phyloP scores from a whole-genome alignment of 768 basidiomycete species.

The Calocybe cyanea region DNA sequence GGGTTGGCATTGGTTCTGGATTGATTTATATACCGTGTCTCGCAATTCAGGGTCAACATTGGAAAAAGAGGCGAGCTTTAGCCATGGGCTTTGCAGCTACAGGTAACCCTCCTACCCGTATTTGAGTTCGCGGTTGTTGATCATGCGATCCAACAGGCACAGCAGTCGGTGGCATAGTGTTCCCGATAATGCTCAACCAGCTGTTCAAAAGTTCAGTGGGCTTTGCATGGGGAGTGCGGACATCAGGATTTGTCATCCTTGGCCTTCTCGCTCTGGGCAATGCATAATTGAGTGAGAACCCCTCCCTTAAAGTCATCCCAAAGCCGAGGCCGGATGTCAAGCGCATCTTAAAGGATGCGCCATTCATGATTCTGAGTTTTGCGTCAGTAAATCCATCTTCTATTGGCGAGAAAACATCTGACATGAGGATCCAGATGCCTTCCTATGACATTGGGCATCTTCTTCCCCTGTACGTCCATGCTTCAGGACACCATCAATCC shows the following conservation, averaged over 20 bases:
- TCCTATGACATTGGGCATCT: no score
- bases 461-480: neutral
- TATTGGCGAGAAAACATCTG: no score
- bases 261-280: slow-evolving; percentile 24
- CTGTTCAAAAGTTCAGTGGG: slow-evolving; percentile 24
- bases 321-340: neutral
- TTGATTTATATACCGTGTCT: slow-evolving; percentile 42
- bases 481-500: neutral
- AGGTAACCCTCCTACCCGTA: no score
- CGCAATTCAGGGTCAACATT: slow-evolving; percentile 43
- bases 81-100: slow-evolving; percentile 46
- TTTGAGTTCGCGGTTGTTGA: no score
- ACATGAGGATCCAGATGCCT: no score
- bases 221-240: slow-evolving; percentile 24
- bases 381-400: neutral
- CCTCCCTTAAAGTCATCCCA: neutral
- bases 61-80: slow-evolving; percentile 39
- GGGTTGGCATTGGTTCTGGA: slow-evolving; percentile 41
- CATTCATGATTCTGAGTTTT: neutral
- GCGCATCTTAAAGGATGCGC: slow-evolving; percentile 1
- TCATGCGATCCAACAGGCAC: slow-evolving; percentile 9
- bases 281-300: slow-evolving; percentile 15
- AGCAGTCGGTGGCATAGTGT: slow-evolving; percentile 28
- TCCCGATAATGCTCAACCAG: slow-evolving; percentile 32
- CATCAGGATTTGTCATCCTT: slow-evolving; percentile 22